These are phyloP conservation scores for Aspergillus udagawae DNA, from an alignment of 2,329 filamentous ascomycete genomes.

Conservation along the genomic window DNA sequence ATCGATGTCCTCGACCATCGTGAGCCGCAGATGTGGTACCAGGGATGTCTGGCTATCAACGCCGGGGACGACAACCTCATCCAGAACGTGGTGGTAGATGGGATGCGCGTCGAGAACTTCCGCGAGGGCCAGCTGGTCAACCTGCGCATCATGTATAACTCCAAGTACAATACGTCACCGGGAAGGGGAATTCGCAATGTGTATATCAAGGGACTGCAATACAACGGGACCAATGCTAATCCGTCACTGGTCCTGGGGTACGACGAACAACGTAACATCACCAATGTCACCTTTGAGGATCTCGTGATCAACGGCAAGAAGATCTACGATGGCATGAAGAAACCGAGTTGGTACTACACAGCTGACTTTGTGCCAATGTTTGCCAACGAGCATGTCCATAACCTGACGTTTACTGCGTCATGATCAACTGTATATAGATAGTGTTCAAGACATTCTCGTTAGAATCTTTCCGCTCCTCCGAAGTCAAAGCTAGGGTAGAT, in stretches of 20 bases:
- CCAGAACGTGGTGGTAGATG: too few species aligned
- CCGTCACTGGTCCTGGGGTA: conserved; percentile 15
- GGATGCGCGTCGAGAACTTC: too few species aligned
- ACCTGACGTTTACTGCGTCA: conserved; percentile 3
- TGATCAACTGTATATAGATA: background rate
- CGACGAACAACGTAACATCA: background rate
- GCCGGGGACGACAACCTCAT: too few species aligned
- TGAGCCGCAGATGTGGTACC: too few species aligned
- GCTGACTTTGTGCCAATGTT: conserved; percentile 24
- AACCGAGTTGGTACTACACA: conserved; percentile 24
- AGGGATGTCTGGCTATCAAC: too few species aligned
- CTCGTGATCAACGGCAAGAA: conserved; percentile 16
- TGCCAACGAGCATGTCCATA: conserved; percentile 18
- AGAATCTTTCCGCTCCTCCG: too few species aligned
- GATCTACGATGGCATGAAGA: conserved; percentile 21
- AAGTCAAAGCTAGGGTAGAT: too few species aligned
- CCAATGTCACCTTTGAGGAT: conserved; percentile 5
- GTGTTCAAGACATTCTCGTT: too few species aligned
- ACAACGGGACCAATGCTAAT: conserved; percentile 8
- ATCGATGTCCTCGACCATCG: too few species aligned
- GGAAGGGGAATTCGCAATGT: conserved; percentile 30
- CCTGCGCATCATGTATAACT: conserved; percentile 33
- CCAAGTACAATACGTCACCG: conserved; percentile 32
- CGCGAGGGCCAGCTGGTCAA: conserved; percentile 30
- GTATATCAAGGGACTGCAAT: conserved; percentile 20